Evolutionary conservation across 202 grass and related monocot species (phyloP).

Genomic region (Schoenoplectus tabernaemontani): DNA sequence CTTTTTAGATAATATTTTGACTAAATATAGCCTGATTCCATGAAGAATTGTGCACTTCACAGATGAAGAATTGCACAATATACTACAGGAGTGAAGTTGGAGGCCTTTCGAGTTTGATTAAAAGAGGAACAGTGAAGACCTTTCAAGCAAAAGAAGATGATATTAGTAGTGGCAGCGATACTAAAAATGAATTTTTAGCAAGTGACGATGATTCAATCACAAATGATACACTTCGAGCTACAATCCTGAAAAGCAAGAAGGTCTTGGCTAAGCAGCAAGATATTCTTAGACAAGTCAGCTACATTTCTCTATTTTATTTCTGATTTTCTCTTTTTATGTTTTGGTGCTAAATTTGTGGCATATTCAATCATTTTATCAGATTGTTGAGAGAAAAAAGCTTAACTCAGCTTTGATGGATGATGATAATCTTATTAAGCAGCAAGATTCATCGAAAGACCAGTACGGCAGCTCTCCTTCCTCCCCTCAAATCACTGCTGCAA

Average conservation of each 20-base stretch:
- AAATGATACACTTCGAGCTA: conserved; percentile 43
- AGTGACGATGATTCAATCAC: conserved; percentile 23
- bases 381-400: conserved; percentile 77
- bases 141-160: conserved; percentile 21
- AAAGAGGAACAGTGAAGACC: conserved; percentile 22
- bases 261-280: conserved; percentile 63
- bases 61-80: conserved; percentile 4
- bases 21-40: background rate
- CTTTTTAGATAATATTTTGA: background rate
- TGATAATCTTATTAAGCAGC: conserved; percentile 39
- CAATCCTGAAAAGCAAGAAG: conserved; percentile 66
- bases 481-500: conserved; percentile 22
- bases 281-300: conserved; percentile 58
- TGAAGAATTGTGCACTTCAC: background rate
- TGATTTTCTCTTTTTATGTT: conserved; percentile 28
- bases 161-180: conserved; percentile 1
- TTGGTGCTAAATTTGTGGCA: conserved; percentile 32
- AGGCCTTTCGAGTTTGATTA: conserved; percentile 21
- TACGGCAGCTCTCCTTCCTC: conserved; percentile 35
- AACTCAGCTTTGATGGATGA: conserved; percentile 45
- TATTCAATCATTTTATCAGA: conserved; percentile 44
- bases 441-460: conserved; percentile 26
- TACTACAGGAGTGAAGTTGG: conserved; percentile 9
- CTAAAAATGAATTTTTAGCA: conserved; percentile 9
- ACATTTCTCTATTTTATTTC: background rate